Conservation (phyloP, 345 rosid species). For the Gossypium arboreum region DNA sequence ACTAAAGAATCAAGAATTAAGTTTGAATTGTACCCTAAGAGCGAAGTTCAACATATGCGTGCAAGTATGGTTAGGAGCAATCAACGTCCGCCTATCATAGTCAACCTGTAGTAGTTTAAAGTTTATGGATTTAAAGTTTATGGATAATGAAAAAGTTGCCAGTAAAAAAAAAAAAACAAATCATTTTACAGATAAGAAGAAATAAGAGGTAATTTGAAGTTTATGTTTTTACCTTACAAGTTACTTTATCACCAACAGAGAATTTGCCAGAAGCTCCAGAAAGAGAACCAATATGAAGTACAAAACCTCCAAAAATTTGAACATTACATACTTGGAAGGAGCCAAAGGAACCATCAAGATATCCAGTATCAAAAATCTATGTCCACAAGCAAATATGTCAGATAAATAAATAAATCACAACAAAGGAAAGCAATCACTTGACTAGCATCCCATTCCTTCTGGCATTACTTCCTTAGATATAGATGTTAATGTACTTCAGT, state of each 20-base stretch:
- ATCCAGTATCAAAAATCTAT: slow-evolving; percentile 11
- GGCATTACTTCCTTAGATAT: background rate
- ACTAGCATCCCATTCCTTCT: background rate
- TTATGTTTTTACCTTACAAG: slow-evolving; percentile 60
- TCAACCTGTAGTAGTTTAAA: slow-evolving; percentile 54
- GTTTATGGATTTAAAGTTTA: no score
- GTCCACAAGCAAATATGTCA: background rate
- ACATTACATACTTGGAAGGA: slow-evolving; percentile 71
- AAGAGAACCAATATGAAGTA: slow-evolving; percentile 80
- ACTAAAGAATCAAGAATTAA: background rate
- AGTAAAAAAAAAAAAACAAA: background rate
- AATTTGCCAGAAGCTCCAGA: slow-evolving; percentile 38
- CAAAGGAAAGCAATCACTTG: background rate
- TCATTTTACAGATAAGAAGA: slow-evolving; percentile 1
- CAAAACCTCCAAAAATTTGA: slow-evolving; percentile 87
- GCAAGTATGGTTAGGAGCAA: slow-evolving; percentile 98
- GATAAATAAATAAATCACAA: background rate
- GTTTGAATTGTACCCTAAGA: slow-evolving; percentile 44
- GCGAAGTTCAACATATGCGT: slow-evolving; percentile 98
- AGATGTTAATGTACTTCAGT: background rate
- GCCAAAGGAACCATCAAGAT: slow-evolving; percentile 11
- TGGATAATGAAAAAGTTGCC: background rate
- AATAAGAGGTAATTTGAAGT: slow-evolving; percentile 4
- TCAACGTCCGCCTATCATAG: slow-evolving; percentile 81
- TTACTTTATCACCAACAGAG: slow-evolving; percentile 65